phyloP scores from a whole-genome alignment of 768 basidiomycete genomes.

The Phanerodontia chrysosporium region DNA sequence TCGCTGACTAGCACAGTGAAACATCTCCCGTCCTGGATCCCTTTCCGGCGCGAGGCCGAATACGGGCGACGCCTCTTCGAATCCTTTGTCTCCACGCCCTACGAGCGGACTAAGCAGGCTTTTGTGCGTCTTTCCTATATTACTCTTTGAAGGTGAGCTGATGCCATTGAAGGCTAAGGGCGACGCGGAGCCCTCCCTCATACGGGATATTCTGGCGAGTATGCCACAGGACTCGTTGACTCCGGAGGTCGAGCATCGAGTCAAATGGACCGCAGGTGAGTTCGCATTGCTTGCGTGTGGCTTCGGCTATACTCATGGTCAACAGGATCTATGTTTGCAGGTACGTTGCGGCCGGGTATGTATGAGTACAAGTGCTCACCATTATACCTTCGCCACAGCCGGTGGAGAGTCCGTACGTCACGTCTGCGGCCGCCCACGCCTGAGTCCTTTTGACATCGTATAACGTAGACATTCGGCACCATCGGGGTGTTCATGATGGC shows the following conservation, averaged over 20 bases:
- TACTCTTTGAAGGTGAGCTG: too few species aligned
- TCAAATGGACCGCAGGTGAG: slow-evolving; percentile 9
- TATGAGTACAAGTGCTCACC: background rate
- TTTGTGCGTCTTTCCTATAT: slow-evolving; percentile 13
- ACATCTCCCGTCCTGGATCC: slow-evolving; percentile 23
- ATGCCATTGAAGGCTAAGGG: slow-evolving; percentile 9
- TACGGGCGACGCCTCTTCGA: slow-evolving; percentile 11
- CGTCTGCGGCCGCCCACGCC: background rate
- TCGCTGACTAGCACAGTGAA: slow-evolving; percentile 13
- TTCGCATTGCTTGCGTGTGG: background rate
- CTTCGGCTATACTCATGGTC: background rate
- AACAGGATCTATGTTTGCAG: slow-evolving; percentile 2
- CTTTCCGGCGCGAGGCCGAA: slow-evolving; percentile 19
- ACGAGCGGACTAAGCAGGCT: slow-evolving; percentile 18
- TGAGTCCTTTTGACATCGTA: background rate
- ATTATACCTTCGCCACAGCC: background rate
- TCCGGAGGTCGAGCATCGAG: background rate
- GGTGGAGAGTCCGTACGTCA: slow-evolving; percentile 9
- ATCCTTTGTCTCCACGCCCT: slow-evolving; percentile 14
- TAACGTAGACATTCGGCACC: slow-evolving; percentile 17
- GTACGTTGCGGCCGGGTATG: background rate
- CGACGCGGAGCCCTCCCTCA: slow-evolving; percentile 15
- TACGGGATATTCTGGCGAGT: slow-evolving; percentile 8
- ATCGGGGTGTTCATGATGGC: slow-evolving; percentile 23
- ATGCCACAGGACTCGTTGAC: background rate